Evolutionary conservation across 371 early-diverging fungal genomes (phyloP).

Genomic region (Rhizopus sp.): DNA sequence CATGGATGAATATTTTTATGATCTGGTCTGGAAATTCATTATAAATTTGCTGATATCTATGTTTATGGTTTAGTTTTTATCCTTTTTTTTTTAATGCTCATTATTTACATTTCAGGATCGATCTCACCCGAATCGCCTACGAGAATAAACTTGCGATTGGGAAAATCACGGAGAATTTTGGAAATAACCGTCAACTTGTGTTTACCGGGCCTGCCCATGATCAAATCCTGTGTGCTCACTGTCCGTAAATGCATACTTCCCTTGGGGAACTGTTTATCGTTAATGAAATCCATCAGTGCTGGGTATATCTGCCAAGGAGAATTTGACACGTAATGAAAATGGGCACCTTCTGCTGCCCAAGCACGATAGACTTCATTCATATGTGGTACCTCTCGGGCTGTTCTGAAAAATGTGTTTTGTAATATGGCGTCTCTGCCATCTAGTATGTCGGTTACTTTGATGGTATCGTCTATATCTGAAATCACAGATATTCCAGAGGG

Average conservation of each 20-base stretch:
- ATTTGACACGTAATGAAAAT: constrained; percentile 53
- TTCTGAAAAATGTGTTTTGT: constrained; percentile 47
- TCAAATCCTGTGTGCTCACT: constrained; percentile 35
- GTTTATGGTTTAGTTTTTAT: not conserved
- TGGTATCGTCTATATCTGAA: constrained; percentile 69
- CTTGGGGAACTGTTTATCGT: constrained; percentile 36
- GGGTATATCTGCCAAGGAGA: constrained; percentile 55
- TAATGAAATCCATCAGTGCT: constrained; percentile 40
- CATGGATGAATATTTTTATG: constrained; percentile 68
- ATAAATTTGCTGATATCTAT: constrained; percentile 49
- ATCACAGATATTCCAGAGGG: constrained; percentile 57
- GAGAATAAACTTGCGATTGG: constrained; percentile 65
- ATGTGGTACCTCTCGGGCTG: constrained; percentile 40
- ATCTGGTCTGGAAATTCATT: constrained; percentile 54
- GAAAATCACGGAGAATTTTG: constrained; percentile 47
- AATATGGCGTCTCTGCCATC: constrained; percentile 49
- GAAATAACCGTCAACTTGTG: constrained; percentile 44
- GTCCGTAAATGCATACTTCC: constrained; percentile 48
- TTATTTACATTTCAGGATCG: constrained; percentile 62
- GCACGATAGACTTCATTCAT: constrained; percentile 41
- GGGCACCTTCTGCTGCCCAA: constrained; percentile 38
- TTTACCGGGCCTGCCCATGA: constrained; percentile 33
- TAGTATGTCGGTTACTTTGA: constrained; percentile 58
- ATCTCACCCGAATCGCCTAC: constrained; percentile 74
- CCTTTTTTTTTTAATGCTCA: not conserved